Conservation (phyloP, 1,284 basidiomycete species). For the Cyathus olla region DNA sequence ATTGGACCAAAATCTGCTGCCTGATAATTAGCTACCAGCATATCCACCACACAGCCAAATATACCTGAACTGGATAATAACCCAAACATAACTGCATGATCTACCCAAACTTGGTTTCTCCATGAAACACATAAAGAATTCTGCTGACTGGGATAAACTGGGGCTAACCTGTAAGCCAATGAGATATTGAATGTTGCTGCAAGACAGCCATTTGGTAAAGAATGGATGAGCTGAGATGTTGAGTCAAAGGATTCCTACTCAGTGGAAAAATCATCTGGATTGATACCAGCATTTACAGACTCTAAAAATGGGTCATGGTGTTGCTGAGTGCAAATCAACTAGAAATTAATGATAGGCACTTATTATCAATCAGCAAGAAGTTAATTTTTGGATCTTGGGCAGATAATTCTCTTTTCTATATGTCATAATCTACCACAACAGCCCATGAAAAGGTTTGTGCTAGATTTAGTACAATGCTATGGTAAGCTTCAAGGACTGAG, state of each 20-base stretch:
- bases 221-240: conserved; percentile 22
- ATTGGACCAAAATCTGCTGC: conserved; percentile 27
- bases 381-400: too few species aligned
- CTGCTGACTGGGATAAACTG: conserved; percentile 44
- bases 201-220: conserved; percentile 32
- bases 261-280: conserved; percentile 42
- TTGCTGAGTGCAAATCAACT: too few species aligned
- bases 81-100: conserved; percentile 45
- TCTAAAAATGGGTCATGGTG: too few species aligned
- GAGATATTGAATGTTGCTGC: conserved; percentile 51
- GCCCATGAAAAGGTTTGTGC: too few species aligned
- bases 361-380: too few species aligned
- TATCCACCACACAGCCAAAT: conserved; percentile 49
- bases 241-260: conserved; percentile 47
- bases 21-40: conserved; percentile 43
- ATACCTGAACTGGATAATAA: conserved; percentile 46
- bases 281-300: conserved; percentile 28
- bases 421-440: too few species aligned
- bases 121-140: conserved; percentile 37
- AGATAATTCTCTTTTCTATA: too few species aligned
- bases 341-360: too few species aligned
- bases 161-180: conserved; percentile 47
- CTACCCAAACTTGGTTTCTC: conserved; percentile 39
- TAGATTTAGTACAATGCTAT: too few species aligned
- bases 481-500: too few species aligned